Evolutionary conservation across 2,329 filamentous ascomycete species (phyloP).

Genomic region (Exophiala lecanii-corni): DNA sequence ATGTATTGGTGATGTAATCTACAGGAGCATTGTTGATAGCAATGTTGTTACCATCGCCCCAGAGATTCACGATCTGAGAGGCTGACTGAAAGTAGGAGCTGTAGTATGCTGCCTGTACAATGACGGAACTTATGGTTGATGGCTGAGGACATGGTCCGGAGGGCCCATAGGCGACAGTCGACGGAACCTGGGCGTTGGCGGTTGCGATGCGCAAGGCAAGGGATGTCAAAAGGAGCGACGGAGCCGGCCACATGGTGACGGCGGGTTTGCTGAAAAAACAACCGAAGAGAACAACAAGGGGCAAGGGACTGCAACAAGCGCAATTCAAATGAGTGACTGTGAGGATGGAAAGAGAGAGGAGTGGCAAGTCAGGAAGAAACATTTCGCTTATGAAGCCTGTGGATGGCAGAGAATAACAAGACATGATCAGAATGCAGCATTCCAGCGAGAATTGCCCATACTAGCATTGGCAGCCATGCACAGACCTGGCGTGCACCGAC

Average conservation of each 20-base stretch:
- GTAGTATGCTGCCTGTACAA: conserved; percentile 20
- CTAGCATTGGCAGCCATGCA: conserved; percentile 13
- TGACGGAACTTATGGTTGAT: conserved; percentile 14
- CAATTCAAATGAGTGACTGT: conserved; percentile 24
- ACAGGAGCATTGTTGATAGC: conserved; percentile 22
- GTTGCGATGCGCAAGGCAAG: conserved; percentile 15
- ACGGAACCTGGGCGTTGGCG: conserved; percentile 15
- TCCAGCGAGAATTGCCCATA: conserved; percentile 16
- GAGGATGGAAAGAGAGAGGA: conserved; percentile 4
- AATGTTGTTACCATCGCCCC: conserved; percentile 20
- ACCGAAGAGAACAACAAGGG: conserved; percentile 2
- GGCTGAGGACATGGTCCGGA: conserved; percentile 17
- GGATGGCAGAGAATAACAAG: conserved; percentile 5
- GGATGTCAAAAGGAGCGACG: conserved; percentile 17
- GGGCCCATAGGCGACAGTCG: conserved; percentile 18
- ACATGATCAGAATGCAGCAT: conserved; percentile 25
- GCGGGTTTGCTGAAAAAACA: conserved; percentile 4
- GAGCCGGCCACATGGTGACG: conserved; percentile 20
- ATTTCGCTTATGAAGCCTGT: conserved; percentile 15
- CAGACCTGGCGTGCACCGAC: conserved; percentile 3
- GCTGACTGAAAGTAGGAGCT: conserved; percentile 24
- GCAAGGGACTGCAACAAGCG: conserved; percentile 20
- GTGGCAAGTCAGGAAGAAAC: conserved; percentile 4
- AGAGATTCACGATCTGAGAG: conserved; percentile 22
- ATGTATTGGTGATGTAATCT: conserved; percentile 21